These are phyloP conservation scores for Plenodomus biglobosus DNA, from an alignment of 2,329 filamentous ascomycete genomes.

Conservation along the genomic window DNA sequence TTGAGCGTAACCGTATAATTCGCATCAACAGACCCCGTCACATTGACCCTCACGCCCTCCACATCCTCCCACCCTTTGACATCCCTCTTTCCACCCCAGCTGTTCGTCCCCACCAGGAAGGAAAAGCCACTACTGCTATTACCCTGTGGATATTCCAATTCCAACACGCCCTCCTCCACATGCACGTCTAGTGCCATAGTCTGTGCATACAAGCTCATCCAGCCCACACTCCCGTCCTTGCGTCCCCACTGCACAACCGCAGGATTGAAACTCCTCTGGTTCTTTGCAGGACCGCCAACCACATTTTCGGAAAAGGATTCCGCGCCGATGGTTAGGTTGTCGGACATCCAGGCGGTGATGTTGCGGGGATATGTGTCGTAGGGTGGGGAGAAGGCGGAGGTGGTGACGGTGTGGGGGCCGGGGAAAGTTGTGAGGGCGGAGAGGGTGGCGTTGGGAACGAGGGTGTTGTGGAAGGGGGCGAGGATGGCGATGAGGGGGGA, in stretches of 20 bases:
- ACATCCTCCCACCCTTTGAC: conserved; percentile 53
- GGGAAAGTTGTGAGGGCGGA: conserved; percentile 51
- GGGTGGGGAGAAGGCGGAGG: conserved; percentile 60
- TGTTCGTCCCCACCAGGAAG: conserved; percentile 53
- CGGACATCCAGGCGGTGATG: conserved; percentile 60
- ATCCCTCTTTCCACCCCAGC: conserved; percentile 47
- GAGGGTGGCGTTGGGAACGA: conserved; percentile 48
- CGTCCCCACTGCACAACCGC: conserved; percentile 61
- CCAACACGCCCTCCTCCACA: conserved; percentile 43
- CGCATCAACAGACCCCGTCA: conserved; percentile 50
- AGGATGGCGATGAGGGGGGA: conserved; percentile 60
- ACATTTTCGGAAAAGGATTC: conserved; percentile 60
- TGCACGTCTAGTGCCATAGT: conserved; percentile 24
- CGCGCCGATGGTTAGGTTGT: conserved; percentile 61
- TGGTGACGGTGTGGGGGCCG: conserved; percentile 56
- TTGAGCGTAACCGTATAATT: conserved; percentile 49
- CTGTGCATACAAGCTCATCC: conserved; percentile 34
- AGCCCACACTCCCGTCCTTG: conserved; percentile 32
- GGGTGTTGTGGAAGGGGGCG: conserved; percentile 52
- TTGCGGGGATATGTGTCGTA: conserved; percentile 60
- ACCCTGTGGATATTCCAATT: conserved; percentile 58
- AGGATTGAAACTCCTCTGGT: conserved; percentile 59
- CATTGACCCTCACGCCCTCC: conserved; percentile 50
- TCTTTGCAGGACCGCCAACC: conserved; percentile 58
- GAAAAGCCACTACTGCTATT: conserved; percentile 54